Evolutionary conservation across 345 rosid species (phyloP), one percentile per base, ranked within the genome.

Genomic region (Populus euphratica): DNA sequence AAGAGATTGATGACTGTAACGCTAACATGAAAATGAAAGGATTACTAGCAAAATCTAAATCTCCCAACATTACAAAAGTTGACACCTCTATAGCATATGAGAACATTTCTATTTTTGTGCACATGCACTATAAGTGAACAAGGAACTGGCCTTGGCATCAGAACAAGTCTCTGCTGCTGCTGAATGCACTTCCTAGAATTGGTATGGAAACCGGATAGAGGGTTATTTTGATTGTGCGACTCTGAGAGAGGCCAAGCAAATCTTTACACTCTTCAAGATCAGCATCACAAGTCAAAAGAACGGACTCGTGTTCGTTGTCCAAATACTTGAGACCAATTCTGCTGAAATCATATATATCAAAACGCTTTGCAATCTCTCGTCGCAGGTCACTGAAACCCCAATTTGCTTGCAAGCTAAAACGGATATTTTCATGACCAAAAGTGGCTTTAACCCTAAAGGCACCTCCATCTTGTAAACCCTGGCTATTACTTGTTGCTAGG

Each of bases 191-290:
- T 72, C 85, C 86, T n/a, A 80, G 73, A 71, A 79, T 82, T 59
- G 73, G 76, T 73, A 83, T 78, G 72, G 78, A 76, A 73, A 86
- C 86, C 75, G 66, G 86, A 64, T 86, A 84, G n/a, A 91, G 71
- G 14, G 90, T 79, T 74, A 94, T 89, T 76, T 84, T 88, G 70
- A 94, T 89, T 25, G 91, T 89, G 71, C 78, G 83, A 77, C 81
- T 79, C 56, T 73, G 87, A 25, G 86, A 84, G 73, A 83, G 81
- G 82, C 86, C 90, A 78, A 90, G 67, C 72, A 93, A 82, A 76
- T 94, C 95, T 36, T 85, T 80, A 67, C 98, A 94, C 80, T 94
- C 98, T 80, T 91, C 95, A 16, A 94, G 91, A 78, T 82, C 85
- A 39, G 68, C 85, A 54, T 78, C 85, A 56, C 85, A 78, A 5